phyloP scores from a whole-genome alignment of 177 flowering plant genomes.

The Vitis hybrid region DNA sequence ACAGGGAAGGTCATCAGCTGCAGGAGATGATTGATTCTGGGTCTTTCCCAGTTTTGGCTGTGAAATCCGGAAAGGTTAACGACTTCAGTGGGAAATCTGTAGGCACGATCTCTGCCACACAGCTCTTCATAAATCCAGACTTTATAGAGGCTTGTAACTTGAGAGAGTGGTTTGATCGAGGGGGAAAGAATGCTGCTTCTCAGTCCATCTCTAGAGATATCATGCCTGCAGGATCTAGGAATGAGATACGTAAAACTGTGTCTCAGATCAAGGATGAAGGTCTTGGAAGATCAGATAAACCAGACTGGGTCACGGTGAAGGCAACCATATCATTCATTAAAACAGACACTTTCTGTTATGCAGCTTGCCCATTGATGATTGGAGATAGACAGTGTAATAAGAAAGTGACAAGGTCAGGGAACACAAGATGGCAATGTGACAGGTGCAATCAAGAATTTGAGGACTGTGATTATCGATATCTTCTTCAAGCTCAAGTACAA shows the following conservation, averaged over 20 bases:
- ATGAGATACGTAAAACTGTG: slow-evolving; percentile 73
- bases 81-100: slow-evolving; percentile 94
- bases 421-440: slow-evolving; percentile 79
- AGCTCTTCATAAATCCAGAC: slow-evolving; percentile 87
- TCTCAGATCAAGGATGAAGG: slow-evolving; percentile 89
- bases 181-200: slow-evolving; percentile 58
- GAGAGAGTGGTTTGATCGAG: slow-evolving; percentile 79
- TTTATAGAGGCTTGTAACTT: slow-evolving; percentile 62
- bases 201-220: slow-evolving; percentile 75
- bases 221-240: slow-evolving; percentile 47
- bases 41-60: slow-evolving; percentile 72
- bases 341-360: slow-evolving; percentile 81
- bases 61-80: slow-evolving; percentile 86
- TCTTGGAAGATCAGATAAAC: slow-evolving; percentile 83
- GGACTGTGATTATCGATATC: slow-evolving; percentile 90
- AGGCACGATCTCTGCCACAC: slow-evolving; percentile 84
- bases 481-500: slow-evolving; percentile 88
- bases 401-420: slow-evolving; percentile 72
- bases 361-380: slow-evolving; percentile 91
- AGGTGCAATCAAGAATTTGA: slow-evolving; percentile 85
- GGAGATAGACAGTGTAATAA: slow-evolving; percentile 91
- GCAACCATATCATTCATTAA: slow-evolving; percentile 75
- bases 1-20: slow-evolving; percentile 80
- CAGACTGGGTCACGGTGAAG: slow-evolving; percentile 86
- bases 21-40: slow-evolving; percentile 79